Base-by-base conservation (phyloP, 495 filamentous ascomycete species). In the Rhypophila decipiens region DNA sequence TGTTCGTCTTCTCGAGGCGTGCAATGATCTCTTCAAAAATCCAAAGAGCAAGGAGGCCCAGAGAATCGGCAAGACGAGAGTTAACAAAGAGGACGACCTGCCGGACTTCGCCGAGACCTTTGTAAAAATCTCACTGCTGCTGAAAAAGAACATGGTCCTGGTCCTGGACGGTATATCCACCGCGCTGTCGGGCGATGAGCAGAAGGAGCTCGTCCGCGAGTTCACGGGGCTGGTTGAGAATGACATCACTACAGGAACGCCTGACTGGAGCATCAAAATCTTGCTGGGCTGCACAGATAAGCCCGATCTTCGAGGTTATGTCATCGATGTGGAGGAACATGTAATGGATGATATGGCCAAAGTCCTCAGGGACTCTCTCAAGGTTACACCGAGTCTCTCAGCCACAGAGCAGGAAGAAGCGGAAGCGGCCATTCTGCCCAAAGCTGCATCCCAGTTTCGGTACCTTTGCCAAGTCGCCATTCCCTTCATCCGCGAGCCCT, bases 401-500 rank as follows among this genome's bases (percentile, higher is more conserved):
- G 5, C 39, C 1, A 46, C 43, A 2, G 59, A 61, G 37, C 51
- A 45, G 24, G 55, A 56, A 21, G 39, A 51, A 23, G 59, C 56
- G 1, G 53, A 44, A 19, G 29, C 2, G 8, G 48, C 47, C 2
- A 56, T 61, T 13, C 8, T 56, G 2, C 43, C 39, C 12, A 56
- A 55, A 35, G 50, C 59, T 9, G 49, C 48, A 11, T 44, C 35
- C 2, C 50, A 52, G 2, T 61, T 61, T 39, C 21, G 27, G 23
- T 61, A 61, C 35, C 24, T 58, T 18, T 19, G 27, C 15, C 36
- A 49, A 5, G 46, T 51, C 1, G 59, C 55, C 11, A 54, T 61
- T 18, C 52, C 55, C 0, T 61, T 58, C 42, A 53, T 61, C 34
- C 47, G 36, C 2, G 49, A 58, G 39, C 55, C 59, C 0, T 58